Base-by-base conservation (phyloP, 805 yeast genomes). In the Lipomyces spencermartinsiae region DNA sequence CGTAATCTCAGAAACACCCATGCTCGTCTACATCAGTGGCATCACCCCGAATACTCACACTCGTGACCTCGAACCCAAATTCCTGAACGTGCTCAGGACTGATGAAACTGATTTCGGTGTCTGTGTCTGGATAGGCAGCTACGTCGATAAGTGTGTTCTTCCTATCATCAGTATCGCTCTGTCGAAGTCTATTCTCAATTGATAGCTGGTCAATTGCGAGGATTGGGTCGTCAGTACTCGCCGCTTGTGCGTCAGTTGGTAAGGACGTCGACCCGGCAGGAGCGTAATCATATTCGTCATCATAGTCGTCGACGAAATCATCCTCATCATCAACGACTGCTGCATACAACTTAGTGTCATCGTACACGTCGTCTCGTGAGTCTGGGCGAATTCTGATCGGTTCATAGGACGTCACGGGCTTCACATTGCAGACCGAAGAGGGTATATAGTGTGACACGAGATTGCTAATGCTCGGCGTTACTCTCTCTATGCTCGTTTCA, bases 241-340 rank as follows among this genome's bases (percentile, higher is more conserved):
- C 10, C 8, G 53, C 9, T 12, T 9, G 31, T 16, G 39, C 53
- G 9, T 3, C 59, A 10, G 16, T 7, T 2, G 5, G 37, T 5
- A 53, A n/a, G 2, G 68, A 56, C 29, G 8, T 8, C 22, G 61
- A 43, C 7, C 58, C 46, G 35, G 51, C 25, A 22, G 57, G 37
- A 7, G 37, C 10, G 19, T 59, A 31, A 46, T 14, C 67, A 54
- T 59, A 66, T 56, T 64, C 72, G 57, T 69, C 72, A 37, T 69
- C 72, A 29, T 69, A 69, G 54, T 69, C 72, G 43, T 69, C 72
- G 14, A 68, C 58, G 59, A 69, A 69, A 9, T 69, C 72, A 35
- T 66, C 67, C n/a, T 29, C 65, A 39, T 10, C 58, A 4, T 25
- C 37, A 14, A 16, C 60, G 46, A 5, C 25, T 14, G 31, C 55